Evolutionary conservation across 2,329 filamentous ascomycete species (phyloP), one percentile per base, ranked within the genome.

Genomic region (Colletotrichum spinosum): DNA sequence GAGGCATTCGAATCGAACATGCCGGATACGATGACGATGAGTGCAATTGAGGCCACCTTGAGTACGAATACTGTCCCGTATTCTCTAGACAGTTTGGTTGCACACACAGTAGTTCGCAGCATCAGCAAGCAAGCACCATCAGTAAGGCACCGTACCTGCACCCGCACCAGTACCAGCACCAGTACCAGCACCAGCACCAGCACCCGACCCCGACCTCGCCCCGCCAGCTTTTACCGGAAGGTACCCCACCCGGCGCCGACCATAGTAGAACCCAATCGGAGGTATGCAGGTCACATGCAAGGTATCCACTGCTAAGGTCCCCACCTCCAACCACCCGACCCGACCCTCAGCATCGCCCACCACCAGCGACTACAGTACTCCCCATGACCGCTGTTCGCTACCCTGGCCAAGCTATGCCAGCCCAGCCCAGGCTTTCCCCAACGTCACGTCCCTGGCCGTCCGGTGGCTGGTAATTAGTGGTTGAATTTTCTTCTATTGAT

Each of bases 291-390:
- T 25, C 25, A 25, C 25, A 25, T 25, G 25, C 25, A 15, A 11
- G 33, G 37, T 34, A 25, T n/a, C 62, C 62, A 56, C 52, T 34
- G 25, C 46, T 35, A 48, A 35, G 44, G 46, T 13, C 62, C 49
- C 59, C 62, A 61, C 49, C 46, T 62, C 62, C 62, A 65, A 65
- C 62, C 62, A 65, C 58, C 62, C 42, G 12, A 37, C 35, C 25
- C 25, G 25, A 25, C 25, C 25, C 25, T 25, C 25, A 25, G 25
- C 25, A 25, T 25, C 25, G 25, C 25, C 25, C 25, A 25, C 25
- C 25, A 25, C 25, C 25, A 25, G 25, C 25, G 25, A 25, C 25
- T 25, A 25, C 4, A 25, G 25, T 25, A 25, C 25, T 25, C 25
- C 25, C 4, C 4, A 25, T 25, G 25, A 25, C 25, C 39, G 52